Base-by-base conservation (phyloP, 805 yeast genomes). In the Kodamaea kaohsiungensis region DNA sequence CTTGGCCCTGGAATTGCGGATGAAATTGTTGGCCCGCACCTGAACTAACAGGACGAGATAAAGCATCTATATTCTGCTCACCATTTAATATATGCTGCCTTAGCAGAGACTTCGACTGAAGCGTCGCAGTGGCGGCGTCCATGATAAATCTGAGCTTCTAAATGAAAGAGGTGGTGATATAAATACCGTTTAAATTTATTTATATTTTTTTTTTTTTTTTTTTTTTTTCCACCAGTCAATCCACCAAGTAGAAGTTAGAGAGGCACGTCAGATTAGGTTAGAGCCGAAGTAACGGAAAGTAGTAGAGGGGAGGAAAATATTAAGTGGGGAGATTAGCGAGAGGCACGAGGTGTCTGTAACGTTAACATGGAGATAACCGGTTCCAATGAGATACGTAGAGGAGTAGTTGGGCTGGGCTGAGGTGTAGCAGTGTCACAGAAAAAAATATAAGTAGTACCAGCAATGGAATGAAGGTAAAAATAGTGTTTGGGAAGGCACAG, bases 51-150 rank as follows among this genome's bases (percentile, higher is more conserved):
- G 64, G 61, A 13, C 55, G 58, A 25, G 62, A 61, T 39, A 63
- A 55, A 13, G 64, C 65, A 27, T 62, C 60, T 30, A 66, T 65
- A 43, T 63, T 66, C 48, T 61, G 63, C 33, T 70, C 74, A 35
- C 71, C 67, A 52, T 62, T 66, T 56, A 72, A 61, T 17, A 72
- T 59, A 56, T 71, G 73, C 56, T 65, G 72, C 56, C 77, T 65
- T 30, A 72, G 61, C 53, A 52, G 51, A 13, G 54, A 64, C 43
- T 35, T 40, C 16, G 51, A 40, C 45, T 40, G 42, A 19, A 66
- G 55, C 4, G 68, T 59, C 12, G 66, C 59, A 56, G 67, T 62
- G 15, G 69, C 74, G 16, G 75, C 75, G 19, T 71, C 73, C 75
- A 71, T 70, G 45, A 6, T 48, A 15, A 39, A 22, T 30, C 35